Percentiles rank a stretch among this genome's conserved stretches.
Conservation (phyloP, 768 basidiomycete genomes). For the Psilocybe cyanescens region DNA sequence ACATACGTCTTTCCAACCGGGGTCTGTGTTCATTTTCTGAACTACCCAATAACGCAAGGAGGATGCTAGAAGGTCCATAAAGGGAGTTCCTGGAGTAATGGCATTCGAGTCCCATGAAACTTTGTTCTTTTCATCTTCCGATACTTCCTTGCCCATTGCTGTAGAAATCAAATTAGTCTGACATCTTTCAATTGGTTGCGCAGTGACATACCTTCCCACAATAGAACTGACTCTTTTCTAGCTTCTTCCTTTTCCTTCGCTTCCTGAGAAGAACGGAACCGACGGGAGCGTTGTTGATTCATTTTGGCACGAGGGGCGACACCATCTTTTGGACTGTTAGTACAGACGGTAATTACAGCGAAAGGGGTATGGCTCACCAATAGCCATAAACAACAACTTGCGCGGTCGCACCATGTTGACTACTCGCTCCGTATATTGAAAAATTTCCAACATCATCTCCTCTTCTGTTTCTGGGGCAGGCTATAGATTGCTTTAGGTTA, state of each 20-base stretch:
- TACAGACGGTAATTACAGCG: constrained; percentile 86
- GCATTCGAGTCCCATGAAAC: constrained; percentile 98
- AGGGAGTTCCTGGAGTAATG: constrained; percentile 98
- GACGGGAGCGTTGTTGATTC: constrained; percentile 98
- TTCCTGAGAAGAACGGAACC: constrained; percentile 94
- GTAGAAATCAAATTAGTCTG: constrained; percentile 1
- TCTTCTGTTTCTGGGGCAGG: constrained; percentile 97
- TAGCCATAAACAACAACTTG: constrained; percentile 97
- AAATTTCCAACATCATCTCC: constrained; percentile 99
- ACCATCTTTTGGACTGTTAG: constrained; percentile 61
- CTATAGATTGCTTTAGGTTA: constrained; percentile 36
- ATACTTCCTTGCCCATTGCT: constrained; percentile 93
- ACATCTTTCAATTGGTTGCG: neutral
- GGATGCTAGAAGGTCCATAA: constrained; percentile 90
- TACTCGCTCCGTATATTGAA: constrained; percentile 95
- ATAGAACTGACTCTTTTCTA: constrained; percentile 74
- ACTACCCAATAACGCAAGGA: constrained; percentile 97
- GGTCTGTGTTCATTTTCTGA: constrained; percentile 91
- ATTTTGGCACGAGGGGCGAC: constrained; percentile 99
- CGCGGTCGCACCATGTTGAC: constrained; percentile 97
- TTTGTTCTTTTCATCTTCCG: constrained; percentile 82
- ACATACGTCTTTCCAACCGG: constrained; percentile 91
- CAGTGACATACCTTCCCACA: constrained; percentile 76
- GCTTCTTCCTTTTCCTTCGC: constrained; percentile 94
- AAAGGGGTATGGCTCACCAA: constrained; percentile 91